Base-by-base conservation (phyloP, 2,329 filamentous ascomycete species). In the Ophiostoma perfectum region DNA sequence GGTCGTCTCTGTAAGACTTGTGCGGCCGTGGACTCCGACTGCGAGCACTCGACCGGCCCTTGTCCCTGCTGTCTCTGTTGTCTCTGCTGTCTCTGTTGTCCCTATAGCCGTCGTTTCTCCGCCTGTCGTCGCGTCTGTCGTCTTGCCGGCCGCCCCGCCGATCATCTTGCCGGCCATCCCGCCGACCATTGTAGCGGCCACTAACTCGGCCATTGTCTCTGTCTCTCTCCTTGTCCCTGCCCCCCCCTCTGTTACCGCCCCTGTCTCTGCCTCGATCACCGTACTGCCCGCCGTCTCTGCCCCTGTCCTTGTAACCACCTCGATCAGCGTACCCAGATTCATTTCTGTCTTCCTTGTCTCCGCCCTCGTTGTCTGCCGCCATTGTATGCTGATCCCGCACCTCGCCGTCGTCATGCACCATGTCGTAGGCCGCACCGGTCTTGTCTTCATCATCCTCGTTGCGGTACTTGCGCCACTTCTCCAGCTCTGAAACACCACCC, bases 381-480 rank as follows among this genome's bases (percentile, higher is more conserved):
- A 27, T 63, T 42, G 38, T 9, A 16, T 18, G 14, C 14, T 44
- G 60, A 2, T 16, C 39, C 60, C 60, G 60, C 82, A 82, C 78
- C n/a, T 27, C 49, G 7, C 91, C 88, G 66, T 90, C 85, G 67
- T 90, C 88, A 76, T 96, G 91, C 0, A 97, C 88, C 87, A 96
- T 93, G 67, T 86, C 84, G 75, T 96, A 96, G 2, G 77, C 74
- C 12, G 77, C 72, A 8, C 75, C 76, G 4, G 71, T 72, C 8
- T 75, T 76, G 4, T 71, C 75, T 67, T 78, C 76, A 16, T 83
- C 81, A 36, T 86, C 85, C 47, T 88, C 84, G n/a, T 87, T 86
- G 70, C 92, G 86, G 76, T 98, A 99, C 74, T 98, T 95, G 69
- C 90, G 87, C 79, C 91, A 90, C 82, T 93, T 95, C 80, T 98